These are phyloP conservation scores for Zymoseptoria pseudotritici DNA, from an alignment of 2,329 filamentous ascomycete species.

Conservation along the genomic window DNA sequence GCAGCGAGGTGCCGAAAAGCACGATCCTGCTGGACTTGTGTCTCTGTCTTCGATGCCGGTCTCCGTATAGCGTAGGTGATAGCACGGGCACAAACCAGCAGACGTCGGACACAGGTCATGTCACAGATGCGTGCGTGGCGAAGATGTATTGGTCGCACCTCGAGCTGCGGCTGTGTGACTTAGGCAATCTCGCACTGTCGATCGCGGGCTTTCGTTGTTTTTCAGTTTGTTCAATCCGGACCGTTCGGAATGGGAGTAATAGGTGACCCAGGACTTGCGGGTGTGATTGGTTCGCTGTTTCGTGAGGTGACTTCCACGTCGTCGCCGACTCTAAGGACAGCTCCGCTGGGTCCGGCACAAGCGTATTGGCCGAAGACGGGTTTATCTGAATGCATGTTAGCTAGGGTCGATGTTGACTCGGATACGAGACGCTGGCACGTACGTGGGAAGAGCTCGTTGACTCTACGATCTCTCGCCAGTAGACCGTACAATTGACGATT, in stretches of 20 bases:
- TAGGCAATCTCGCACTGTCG: neutral
- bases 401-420: neutral
- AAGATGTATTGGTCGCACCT: neutral
- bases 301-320: constrained; percentile 26
- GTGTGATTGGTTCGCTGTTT: constrained; percentile 10
- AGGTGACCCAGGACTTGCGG: constrained; percentile 36
- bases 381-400: constrained; percentile 17
- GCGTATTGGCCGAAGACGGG: constrained; percentile 31
- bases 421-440: constrained; percentile 4
- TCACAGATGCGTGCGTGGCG: neutral
- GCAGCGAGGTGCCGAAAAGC: neutral
- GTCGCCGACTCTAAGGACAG: constrained; percentile 27
- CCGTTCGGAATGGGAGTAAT: constrained; percentile 3
- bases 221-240: neutral
- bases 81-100: neutral
- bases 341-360: constrained; percentile 29
- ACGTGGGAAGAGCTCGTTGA: constrained; percentile 28
- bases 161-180: neutral
- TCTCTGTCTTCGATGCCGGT: neutral
- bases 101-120: neutral
- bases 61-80: neutral
- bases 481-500: constrained; percentile 28
- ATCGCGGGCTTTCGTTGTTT: neutral
- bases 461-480: constrained; percentile 26
- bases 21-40: neutral